phyloP scores from a whole-genome alignment of 306 rosid genomes.

The Alnus rubra region DNA sequence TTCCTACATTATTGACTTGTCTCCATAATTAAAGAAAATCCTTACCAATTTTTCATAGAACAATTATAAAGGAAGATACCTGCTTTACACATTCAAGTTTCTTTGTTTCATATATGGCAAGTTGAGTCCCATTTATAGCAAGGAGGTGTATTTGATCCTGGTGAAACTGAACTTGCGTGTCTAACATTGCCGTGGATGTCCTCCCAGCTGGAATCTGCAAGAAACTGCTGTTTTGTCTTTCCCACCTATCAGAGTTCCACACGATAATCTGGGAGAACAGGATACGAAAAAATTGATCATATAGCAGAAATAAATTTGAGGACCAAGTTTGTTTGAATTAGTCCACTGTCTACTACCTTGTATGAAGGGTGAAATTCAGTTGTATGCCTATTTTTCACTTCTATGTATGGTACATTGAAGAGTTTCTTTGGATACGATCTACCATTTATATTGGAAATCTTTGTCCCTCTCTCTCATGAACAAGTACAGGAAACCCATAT shows the following conservation, averaged over 20 bases:
- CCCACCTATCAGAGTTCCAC: constrained; percentile 66
- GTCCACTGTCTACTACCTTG: not conserved
- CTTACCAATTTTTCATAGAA: not conserved
- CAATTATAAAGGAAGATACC: constrained; percentile 30
- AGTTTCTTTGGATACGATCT: not conserved
- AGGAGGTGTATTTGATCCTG: constrained; percentile 58
- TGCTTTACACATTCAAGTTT: constrained; percentile 59
- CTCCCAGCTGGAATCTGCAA: constrained; percentile 56
- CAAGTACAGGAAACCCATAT: not conserved
- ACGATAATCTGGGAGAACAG: constrained; percentile 40
- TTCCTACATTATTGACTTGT: not conserved
- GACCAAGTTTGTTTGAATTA: not conserved
- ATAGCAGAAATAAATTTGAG: not conserved
- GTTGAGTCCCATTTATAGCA: constrained; percentile 57
- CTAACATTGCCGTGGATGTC: constrained; percentile 45
- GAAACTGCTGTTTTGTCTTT: constrained; percentile 53
- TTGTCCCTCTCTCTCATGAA: too few relatives aligned
- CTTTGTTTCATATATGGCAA: constrained; percentile 55
- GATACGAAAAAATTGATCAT: not conserved
- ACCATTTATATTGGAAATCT: not conserved
- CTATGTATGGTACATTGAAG: not conserved
- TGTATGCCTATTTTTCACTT: not conserved
- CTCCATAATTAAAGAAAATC: not conserved
- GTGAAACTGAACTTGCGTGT: constrained; percentile 65
- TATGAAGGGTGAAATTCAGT: not conserved